Evolutionary conservation across 2,329 filamentous ascomycete species (phyloP), one percentile per base, ranked within the genome.

Genomic region (Exophiala aquamarina): DNA sequence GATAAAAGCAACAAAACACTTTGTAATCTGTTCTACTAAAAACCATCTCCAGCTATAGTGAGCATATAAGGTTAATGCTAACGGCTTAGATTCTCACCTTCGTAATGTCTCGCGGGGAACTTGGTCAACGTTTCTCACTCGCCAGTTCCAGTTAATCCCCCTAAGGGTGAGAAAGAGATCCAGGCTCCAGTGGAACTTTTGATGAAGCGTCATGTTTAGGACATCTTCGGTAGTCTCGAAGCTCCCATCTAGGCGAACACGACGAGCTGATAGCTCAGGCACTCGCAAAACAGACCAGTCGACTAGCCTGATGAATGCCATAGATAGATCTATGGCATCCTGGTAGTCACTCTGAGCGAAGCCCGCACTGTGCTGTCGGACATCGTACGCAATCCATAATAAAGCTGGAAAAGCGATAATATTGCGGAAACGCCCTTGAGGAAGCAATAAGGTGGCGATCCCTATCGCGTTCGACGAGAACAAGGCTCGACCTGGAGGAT

Each of bases 81-180:
- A n/a, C n/a, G n/a, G n/a, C n/a, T n/a, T n/a, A n/a, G n/a, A n/a
- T n/a, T 17, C 21, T 26, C 34, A 49, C 46, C 47, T 28, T 21
- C 46, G 21, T 11, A 38, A 44, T 13, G 44, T 20, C 4, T 50
- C 29, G 20, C 3, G 7, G 4, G 50, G 33, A 14, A 54, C 47
- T 9, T 43, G 17, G 29, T 47, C 47, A n/a, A 54, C 47, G 19
- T 54, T 54, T 33, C 50, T 50, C 18, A 73, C 71, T 4, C 78
- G 69, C 71, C 78, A 81, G 57, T 74, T 79, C 80, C 80, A 83
- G 50, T 77, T 76, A 29, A 77, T 70, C 6, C 80, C 80, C 32
- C 79, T 71, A 57, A 82, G 77, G 56, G 75, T 82, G 60, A 70
- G 71, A 52, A 81, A 71, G 26, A 82, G 61, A 44, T 81, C 78